phyloP scores from a whole-genome alignment of 176 grass and related monocot genomes.

The Oryza glumipatula region DNA sequence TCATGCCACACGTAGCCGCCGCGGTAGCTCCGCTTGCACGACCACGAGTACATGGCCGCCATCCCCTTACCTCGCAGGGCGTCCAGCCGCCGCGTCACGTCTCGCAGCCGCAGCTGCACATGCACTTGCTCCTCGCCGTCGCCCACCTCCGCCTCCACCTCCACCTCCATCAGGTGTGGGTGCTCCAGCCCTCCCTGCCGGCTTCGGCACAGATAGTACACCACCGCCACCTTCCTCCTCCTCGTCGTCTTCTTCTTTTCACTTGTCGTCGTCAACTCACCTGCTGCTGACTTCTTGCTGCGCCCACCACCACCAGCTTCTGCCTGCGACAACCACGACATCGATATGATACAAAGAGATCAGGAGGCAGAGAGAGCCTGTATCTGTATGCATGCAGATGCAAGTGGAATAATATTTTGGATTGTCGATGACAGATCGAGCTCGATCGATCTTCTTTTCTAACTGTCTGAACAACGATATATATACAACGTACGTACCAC shows the following conservation, averaged over 20 bases:
- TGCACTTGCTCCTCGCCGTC: no score
- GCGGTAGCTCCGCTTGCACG: constrained; percentile 58
- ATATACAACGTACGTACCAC: no score
- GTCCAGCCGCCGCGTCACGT: constrained; percentile 2
- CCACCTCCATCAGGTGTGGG: neutral
- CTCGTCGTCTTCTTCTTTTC: neutral
- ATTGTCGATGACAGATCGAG: no score
- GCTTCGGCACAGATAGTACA: neutral
- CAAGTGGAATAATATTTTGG: no score
- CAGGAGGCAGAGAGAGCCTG: no score
- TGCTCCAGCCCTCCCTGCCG: neutral
- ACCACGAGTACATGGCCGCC: neutral
- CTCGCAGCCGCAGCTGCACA: neutral
- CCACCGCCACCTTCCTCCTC: neutral
- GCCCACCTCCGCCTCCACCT: neutral
- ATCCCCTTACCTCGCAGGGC: neutral
- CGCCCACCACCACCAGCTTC: no score
- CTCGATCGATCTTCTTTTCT: no score
- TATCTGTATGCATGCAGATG: no score
- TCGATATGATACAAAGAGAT: neutral
- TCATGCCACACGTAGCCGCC: constrained; percentile 87
- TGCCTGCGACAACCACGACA: neutral
- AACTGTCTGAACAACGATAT: no score
- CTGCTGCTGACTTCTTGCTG: no score
- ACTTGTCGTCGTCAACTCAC: no score